phyloP scores from a whole-genome alignment of 1,284 basidiomycete species.

The Leccinum glutinopallens region DNA sequence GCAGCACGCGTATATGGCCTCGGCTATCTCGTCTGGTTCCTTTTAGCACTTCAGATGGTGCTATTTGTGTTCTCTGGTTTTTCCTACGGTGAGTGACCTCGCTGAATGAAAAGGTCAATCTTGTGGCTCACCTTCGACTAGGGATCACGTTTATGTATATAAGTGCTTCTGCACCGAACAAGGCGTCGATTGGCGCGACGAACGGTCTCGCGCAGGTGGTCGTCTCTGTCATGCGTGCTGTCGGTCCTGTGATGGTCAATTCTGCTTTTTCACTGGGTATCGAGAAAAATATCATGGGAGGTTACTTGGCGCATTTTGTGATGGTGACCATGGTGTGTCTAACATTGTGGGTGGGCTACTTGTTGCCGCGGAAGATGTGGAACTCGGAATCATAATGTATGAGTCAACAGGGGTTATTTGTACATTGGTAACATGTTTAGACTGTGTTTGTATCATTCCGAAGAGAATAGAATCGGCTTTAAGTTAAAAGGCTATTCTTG shows the following conservation, averaged over 20 bases:
- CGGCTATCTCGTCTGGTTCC: constrained; percentile 32
- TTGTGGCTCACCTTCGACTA: constrained; percentile 16
- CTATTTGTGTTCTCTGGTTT: no score
- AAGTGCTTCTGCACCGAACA: constrained; percentile 45
- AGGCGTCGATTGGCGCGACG: constrained; percentile 54
- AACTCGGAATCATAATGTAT: neutral
- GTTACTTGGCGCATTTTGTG: constrained; percentile 46
- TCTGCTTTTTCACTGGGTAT: constrained; percentile 43
- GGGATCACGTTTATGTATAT: constrained; percentile 49
- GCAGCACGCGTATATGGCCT: constrained; percentile 32
- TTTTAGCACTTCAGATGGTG: constrained; percentile 40
- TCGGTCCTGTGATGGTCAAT: constrained; percentile 52
- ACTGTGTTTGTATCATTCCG: constrained; percentile 30
- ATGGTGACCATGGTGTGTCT: constrained; percentile 33
- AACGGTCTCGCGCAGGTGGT: constrained; percentile 56
- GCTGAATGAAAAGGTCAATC: constrained; percentile 1
- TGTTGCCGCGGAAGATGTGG: constrained; percentile 25
- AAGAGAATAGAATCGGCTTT: no score
- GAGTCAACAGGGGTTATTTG: constrained; percentile 2
- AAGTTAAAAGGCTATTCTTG: no score
- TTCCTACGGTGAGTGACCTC: constrained; percentile 36
- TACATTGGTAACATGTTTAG: constrained; percentile 1
- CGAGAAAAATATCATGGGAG: constrained; percentile 43
- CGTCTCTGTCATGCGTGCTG: constrained; percentile 45
- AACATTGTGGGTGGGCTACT: constrained; percentile 30